Evolutionary conservation across 306 rosid species (phyloP), one percentile per base, ranked within the genome.

Genomic region (Quercus mongolica): DNA sequence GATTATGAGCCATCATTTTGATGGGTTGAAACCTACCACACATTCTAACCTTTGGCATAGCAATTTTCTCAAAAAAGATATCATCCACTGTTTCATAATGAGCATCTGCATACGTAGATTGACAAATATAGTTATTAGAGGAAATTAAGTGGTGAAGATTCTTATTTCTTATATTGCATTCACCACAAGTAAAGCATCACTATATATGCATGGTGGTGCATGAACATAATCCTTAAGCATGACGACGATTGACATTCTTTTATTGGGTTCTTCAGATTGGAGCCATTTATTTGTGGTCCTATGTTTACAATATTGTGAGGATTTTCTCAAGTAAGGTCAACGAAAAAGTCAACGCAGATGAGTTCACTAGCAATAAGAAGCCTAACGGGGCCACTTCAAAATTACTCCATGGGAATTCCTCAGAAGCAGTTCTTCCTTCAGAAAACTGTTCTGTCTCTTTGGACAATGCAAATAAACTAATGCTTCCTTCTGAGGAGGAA

Each of bases 301-400:
- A 88, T 54, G 97, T 92, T 33, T 94, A 89, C 86, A 94, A 92
- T 85, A 86, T 94, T 56, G 90, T 94, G 82, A 49, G 97, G 75
- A 61, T 94, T 74, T 92, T 89, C 30, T 78, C 96, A 73, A 85
- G 26, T 23, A 65, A 55, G 62, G 56, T 54, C 64, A 74, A 49
- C 13, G 82, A 54, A 71, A 85, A 80, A 71, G 8, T 68, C 31
- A 23, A 5, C n/a, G 18, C 8, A 57, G 80, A 76, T 15, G 77
- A 73, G 25, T 52, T 74, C 3, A 73, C 87, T 54, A 74, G 78
- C 56, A 69, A 20, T 18, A 25, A 73, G 67, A 75, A 62, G 81
- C 74, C 70, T 77, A 72, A 80, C 4, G 85, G 58, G 74, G 88
- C 61, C 35, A 2, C 69, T 25, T 38, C 79, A 52, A 85, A 80